Evolutionary conservation across 2,329 filamentous ascomycete genomes (phyloP), one percentile per base, ranked within the genome.

Genomic region (Waltergamsia citrina): DNA sequence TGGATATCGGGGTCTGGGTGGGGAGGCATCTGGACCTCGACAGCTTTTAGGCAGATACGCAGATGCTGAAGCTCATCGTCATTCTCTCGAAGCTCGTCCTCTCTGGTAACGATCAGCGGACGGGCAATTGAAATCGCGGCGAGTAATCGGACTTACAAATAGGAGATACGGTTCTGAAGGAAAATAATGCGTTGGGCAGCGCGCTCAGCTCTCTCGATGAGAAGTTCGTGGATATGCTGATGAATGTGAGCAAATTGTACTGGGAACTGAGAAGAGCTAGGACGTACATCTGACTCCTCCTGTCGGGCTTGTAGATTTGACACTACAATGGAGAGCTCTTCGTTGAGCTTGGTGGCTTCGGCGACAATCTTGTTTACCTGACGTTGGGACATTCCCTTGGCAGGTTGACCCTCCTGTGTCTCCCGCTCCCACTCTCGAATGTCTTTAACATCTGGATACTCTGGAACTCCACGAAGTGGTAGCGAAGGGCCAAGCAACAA

Each of bases 61-160:
- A 78, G 63, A 48, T 74, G 74, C 29, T 70, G 64, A 19, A 81
- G 62, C 48, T 80, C 74, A 26, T 73, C 68, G 41, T 78, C 71
- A 46, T 69, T 69, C 43, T 70, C 63, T 32, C 67, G 59, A 17
- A 71, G 60, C 43, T 78, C 69, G 24, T 68, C 59, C 47, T 73
- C 74, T 43, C 67, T 78, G 38, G 28, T 40, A 21, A 39, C 33
- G 16, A 33, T 40, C 17, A 5, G 17, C 14, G 7, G 3, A 16
- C n/a, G 14, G 14, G 26, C 7, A 26, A 26, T 14, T 11, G 24
- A 26, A 14, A 26, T 4, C 3, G 5, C 5, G 24, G 24, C 14
- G 24, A 4, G 11, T 12, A 26, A 26, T 26, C 11, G 14, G 9
- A 52, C 61, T 50, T 52, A 79, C 71, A 82, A 59, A 40, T 77